These are phyloP conservation scores for Noccaea caerulescens DNA, from an alignment of 345 rosid genomes.

Conservation along the genomic window DNA sequence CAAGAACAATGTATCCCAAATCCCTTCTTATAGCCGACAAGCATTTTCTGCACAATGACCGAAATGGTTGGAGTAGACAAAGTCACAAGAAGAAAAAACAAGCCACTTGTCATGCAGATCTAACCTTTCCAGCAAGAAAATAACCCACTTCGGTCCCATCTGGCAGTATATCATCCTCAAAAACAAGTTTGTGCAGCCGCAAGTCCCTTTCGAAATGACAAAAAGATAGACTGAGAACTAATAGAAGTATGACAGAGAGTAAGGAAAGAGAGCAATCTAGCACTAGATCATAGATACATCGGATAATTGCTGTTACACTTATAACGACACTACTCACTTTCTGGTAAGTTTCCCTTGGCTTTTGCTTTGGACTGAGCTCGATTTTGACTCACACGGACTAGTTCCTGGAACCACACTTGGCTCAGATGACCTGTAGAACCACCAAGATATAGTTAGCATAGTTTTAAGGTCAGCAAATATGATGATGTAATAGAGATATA, in stretches of 20 bases:
- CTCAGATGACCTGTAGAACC: slow-evolving; percentile 55
- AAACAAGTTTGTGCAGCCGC: slow-evolving; percentile 84
- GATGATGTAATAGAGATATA: neutral
- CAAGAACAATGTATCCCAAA: slow-evolving; percentile 83
- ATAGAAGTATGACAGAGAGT: slow-evolving; percentile 7
- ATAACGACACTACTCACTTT: slow-evolving; percentile 55
- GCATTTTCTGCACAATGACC: slow-evolving; percentile 65
- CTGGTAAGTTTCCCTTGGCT: slow-evolving; percentile 75
- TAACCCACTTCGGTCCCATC: slow-evolving; percentile 94
- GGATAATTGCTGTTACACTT: neutral
- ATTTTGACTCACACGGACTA: slow-evolving; percentile 45
- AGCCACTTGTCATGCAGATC: slow-evolving; percentile 1
- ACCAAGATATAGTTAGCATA: slow-evolving; percentile 1
- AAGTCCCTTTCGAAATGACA: slow-evolving; percentile 62
- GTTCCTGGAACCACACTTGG: slow-evolving; percentile 43
- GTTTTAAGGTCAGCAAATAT: neutral
- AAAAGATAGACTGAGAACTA: slow-evolving; percentile 23
- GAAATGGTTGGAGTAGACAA: slow-evolving; percentile 37
- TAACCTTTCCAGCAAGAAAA: slow-evolving; percentile 81
- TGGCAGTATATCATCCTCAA: slow-evolving; percentile 79
- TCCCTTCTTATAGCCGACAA: slow-evolving; percentile 83
- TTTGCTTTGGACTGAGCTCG: slow-evolving; percentile 50
- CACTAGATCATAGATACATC: slow-evolving; percentile 13
- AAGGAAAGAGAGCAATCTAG: slow-evolving; percentile 6
- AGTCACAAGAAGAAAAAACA: neutral